phyloP scores from a whole-genome alignment of 768 basidiomycete species.

The Boletus edulis region DNA sequence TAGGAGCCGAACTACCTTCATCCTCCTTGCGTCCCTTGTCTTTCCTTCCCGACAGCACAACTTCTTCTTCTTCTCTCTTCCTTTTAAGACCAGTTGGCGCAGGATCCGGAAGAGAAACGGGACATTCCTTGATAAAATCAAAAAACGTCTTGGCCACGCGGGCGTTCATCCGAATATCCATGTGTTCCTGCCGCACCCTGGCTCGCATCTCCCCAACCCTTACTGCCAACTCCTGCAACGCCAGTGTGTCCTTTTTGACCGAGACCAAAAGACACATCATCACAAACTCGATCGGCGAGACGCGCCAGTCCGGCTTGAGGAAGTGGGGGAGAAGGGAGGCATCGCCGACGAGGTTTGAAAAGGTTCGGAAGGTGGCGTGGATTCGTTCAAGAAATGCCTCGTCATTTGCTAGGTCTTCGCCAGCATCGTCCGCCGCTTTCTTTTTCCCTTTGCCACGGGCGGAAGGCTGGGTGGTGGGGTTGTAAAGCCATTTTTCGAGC shows the following conservation, averaged over 20 bases:
- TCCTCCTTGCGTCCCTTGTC: conserved; percentile 18
- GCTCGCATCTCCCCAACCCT: conserved; percentile 52
- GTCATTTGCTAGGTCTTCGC: conserved; percentile 27
- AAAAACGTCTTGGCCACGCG: conserved; percentile 56
- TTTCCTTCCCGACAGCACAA: background rate
- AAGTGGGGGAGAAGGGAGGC: conserved; percentile 36
- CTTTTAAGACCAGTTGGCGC: conserved; percentile 12
- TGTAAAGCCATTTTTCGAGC: conserved; percentile 52
- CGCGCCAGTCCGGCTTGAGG: conserved; percentile 40
- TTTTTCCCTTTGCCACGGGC: conserved; percentile 19
- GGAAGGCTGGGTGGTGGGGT: conserved; percentile 10
- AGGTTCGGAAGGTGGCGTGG: conserved; percentile 44
- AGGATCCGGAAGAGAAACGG: background rate
- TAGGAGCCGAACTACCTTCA: background rate
- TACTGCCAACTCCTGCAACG: conserved; percentile 39
- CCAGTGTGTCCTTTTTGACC: conserved; percentile 41
- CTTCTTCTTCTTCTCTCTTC: conserved; percentile 26
- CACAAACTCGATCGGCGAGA: conserved; percentile 71
- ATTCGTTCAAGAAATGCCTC: conserved; percentile 36
- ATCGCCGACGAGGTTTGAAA: conserved; percentile 44
- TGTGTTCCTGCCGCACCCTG: conserved; percentile 51
- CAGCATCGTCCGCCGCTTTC: conserved; percentile 6
- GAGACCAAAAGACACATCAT: conserved; percentile 53
- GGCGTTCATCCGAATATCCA: conserved; percentile 65
- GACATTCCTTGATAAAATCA: conserved; percentile 43